Evolutionary conservation across 176 grass and related monocot genomes (phyloP), one percentile per base, ranked within the genome.

Genomic region (Lolium rigidum): DNA sequence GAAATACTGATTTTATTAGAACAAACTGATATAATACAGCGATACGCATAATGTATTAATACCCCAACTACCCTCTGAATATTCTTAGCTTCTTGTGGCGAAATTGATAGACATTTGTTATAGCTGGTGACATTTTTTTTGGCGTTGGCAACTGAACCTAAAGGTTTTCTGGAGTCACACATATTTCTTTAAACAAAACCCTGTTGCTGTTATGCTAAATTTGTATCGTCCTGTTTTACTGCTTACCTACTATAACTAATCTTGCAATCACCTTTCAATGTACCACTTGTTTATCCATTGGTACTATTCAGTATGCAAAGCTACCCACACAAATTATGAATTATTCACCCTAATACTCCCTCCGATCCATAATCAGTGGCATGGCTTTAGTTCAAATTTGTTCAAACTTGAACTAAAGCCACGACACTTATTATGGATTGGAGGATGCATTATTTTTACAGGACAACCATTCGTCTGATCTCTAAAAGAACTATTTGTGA

Each of bases 21-120:
- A 61, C n/a, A 4, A 70, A 64, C 51, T 22, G 46, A n/a, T 52
- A 31, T 8, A n/a, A 11, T 28, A 88, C 10, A 50, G 4, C 10
- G 22, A 31, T 21, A 17, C 69, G 18, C 39, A 82, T 67, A 64
- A 67, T 26, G 63, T 37, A 60, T 74, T 47, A 51, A 38, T 52
- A 50, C 58, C 61, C 57, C 25, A 70, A 16, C 39, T 88, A 70
- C 25, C 18, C 12, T 31, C 4, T 5, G 1, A 48, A 83, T 47
- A 18, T 78, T 64, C 51, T 78, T 41, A 88, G 24, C 12, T 78
- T 18, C 38, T 8, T 15, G 3, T 24, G 49, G 61, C 70, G 15
- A 82, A 82, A 67, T 4, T 16, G 64, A 81, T 35, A 70, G 37
- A 2, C 62, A 68, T 83, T 68, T 77, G 5, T 12, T 47, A 26